Conservation (phyloP, 768 basidiomycete genomes). For the Mycena pura region DNA sequence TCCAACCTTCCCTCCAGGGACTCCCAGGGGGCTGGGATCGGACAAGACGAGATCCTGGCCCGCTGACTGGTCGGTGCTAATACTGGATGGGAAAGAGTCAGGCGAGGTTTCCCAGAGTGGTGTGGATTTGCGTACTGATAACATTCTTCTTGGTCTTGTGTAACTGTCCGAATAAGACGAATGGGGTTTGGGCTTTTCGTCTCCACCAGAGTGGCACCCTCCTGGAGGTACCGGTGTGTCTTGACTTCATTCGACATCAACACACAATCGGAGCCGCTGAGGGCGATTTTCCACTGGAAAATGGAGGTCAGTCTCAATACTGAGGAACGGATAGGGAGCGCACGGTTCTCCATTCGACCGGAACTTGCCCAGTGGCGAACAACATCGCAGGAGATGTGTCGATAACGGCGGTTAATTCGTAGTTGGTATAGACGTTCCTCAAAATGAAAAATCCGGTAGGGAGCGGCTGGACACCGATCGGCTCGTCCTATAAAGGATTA, state of each 20-base stretch:
- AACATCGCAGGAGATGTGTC: conserved; percentile 2
- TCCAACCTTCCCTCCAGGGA: neutral
- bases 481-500: neutral
- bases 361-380: neutral
- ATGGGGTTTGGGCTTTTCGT: neutral
- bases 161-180: conserved; percentile 1
- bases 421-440: neutral
- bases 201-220: neutral
- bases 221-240: conserved; percentile 2
- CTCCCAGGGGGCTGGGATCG: neutral
- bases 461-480: too few relatives aligned
- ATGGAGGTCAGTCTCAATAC: neutral
- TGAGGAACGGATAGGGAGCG: neutral
- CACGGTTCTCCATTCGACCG: conserved; percentile 2
- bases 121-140: neutral
- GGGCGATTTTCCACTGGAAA: neutral
- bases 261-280: neutral
- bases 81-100: neutral
- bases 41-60: neutral
- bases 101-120: neutral
- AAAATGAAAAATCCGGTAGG: neutral
- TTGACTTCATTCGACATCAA: neutral
- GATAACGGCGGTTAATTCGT: neutral
- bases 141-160: too few relatives aligned
- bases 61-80: neutral